A percentile compares a stretch with the other conserved stretches of the same genome.
Conservation (phyloP, 2,329 filamentous ascomycete species). For the Sporothrix luriei region DNA sequence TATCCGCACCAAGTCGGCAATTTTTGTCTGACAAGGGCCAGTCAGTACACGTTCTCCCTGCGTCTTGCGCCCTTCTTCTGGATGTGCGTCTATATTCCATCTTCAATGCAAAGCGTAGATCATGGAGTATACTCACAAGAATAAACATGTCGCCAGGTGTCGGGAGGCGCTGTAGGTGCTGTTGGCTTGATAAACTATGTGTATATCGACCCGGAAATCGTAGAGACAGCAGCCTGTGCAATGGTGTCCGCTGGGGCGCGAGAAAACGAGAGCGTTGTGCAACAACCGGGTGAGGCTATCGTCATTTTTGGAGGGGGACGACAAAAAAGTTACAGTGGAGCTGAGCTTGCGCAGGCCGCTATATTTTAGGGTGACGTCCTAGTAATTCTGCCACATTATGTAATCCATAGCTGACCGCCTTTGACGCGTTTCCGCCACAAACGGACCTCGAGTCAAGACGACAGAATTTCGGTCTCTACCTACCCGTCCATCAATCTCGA, state of each 20-base stretch:
- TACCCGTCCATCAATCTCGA: not conserved
- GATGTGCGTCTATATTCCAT: not conserved
- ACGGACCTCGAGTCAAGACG: not conserved
- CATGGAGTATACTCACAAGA: constrained; percentile 45
- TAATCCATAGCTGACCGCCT: constrained; percentile 1
- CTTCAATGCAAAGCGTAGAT: not conserved
- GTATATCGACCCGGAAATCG: not conserved
- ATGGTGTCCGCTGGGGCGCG: not conserved
- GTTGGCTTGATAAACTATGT: not conserved
- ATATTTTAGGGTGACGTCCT: not conserved
- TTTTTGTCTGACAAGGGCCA: constrained; percentile 69
- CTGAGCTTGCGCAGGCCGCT: constrained; percentile 4
- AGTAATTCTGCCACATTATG: constrained; percentile 7
- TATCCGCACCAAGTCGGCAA: constrained; percentile 94
- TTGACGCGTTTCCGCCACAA: not conserved
- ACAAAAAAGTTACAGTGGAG: constrained; percentile 29
- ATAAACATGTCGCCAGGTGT: constrained; percentile 51
- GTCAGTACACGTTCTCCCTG: not conserved
- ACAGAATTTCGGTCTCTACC: not conserved
- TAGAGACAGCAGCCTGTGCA: not conserved
- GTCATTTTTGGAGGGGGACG: constrained; percentile 28
- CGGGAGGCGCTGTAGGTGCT: too few relatives aligned
- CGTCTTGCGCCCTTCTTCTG: not conserved
- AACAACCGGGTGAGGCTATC: not conserved
- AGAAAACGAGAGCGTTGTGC: not conserved